These are phyloP conservation scores for Ophiostoma sp. DNA, from an alignment of 2,329 filamentous ascomycete species.

Conservation along the genomic window DNA sequence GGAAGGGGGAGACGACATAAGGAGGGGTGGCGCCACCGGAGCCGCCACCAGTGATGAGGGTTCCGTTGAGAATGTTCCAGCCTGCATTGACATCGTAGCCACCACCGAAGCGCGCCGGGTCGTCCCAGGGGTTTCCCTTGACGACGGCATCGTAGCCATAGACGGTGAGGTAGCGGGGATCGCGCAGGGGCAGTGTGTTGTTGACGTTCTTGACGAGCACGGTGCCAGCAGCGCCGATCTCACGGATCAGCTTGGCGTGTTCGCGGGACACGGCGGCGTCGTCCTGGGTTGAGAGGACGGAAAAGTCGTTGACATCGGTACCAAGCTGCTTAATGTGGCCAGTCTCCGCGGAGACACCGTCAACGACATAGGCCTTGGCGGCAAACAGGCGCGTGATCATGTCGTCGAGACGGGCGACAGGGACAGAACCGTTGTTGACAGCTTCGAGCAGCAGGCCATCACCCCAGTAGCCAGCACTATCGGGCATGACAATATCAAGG, in stretches of 20 bases:
- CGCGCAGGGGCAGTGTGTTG: constrained; percentile 46
- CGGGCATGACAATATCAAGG: constrained; percentile 66
- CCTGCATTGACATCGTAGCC: constrained; percentile 41
- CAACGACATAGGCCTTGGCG: constrained; percentile 34
- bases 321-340: constrained; percentile 22
- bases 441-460: constrained; percentile 62
- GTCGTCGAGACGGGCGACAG: constrained; percentile 66
- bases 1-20: constrained; percentile 47
- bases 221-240: constrained; percentile 52
- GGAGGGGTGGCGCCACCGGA: constrained; percentile 48
- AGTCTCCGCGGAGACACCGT: constrained; percentile 34
- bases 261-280: background rate
- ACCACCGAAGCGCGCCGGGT: constrained; percentile 41
- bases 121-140: constrained; percentile 42
- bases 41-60: constrained; percentile 48
- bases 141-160: constrained; percentile 58
- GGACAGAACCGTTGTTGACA: constrained; percentile 70
- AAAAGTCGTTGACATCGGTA: constrained; percentile 38
- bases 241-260: constrained; percentile 46
- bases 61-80: constrained; percentile 50
- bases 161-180: constrained; percentile 50
- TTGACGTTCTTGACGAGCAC: constrained; percentile 60
- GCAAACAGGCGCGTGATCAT: constrained; percentile 60
- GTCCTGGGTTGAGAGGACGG: background rate
- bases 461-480: constrained; percentile 51